phyloP scores from a whole-genome alignment of 441 rosid genomes.

The Croton laevigatus region DNA sequence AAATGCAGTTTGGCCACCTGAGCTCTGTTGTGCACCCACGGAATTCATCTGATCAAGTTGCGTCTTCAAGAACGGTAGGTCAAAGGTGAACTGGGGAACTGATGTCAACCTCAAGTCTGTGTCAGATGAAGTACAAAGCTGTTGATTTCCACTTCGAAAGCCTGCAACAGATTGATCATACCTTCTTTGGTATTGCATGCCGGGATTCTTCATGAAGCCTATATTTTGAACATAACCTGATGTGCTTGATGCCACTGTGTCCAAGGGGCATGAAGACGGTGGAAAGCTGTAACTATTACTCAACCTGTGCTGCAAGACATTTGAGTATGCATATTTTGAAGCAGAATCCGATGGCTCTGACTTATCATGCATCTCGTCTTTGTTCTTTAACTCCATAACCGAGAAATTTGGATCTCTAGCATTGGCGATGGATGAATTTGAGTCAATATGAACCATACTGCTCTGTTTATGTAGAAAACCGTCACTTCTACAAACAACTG shows the following conservation, averaged over 20 bases:
- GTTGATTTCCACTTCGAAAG: not conserved
- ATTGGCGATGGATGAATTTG: not conserved
- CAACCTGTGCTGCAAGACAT: slow-evolving; percentile 11
- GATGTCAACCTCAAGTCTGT: slow-evolving; percentile 5
- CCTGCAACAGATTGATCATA: slow-evolving; percentile 12
- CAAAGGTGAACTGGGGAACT: slow-evolving; percentile 31
- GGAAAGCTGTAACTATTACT: slow-evolving; percentile 1
- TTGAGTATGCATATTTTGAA: slow-evolving; percentile 6
- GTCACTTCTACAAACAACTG: slow-evolving; percentile 11
- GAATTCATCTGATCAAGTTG: slow-evolving; percentile 38
- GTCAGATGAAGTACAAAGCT: slow-evolving; percentile 6
- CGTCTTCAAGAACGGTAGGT: slow-evolving; percentile 37
- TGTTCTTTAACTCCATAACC: slow-evolving; percentile 1
- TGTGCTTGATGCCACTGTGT: not conserved
- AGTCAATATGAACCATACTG: slow-evolving; percentile 9
- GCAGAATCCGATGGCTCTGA: not conserved
- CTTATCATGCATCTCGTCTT: slow-evolving; percentile 5
- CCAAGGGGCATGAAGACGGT: slow-evolving; percentile 17
- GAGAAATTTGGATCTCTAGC: slow-evolving; percentile 14
- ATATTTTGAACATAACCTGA: slow-evolving; percentile 18
- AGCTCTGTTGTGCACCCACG: slow-evolving; percentile 14
- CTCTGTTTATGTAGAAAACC: slow-evolving; percentile 6
- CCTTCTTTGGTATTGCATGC: not conserved
- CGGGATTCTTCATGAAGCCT: not conserved
- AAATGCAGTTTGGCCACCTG: slow-evolving; percentile 10